These are phyloP conservation scores for Funneliformis mosseae DNA, from an alignment of 192 early-diverging fungal genomes.

Conservation along the genomic window DNA sequence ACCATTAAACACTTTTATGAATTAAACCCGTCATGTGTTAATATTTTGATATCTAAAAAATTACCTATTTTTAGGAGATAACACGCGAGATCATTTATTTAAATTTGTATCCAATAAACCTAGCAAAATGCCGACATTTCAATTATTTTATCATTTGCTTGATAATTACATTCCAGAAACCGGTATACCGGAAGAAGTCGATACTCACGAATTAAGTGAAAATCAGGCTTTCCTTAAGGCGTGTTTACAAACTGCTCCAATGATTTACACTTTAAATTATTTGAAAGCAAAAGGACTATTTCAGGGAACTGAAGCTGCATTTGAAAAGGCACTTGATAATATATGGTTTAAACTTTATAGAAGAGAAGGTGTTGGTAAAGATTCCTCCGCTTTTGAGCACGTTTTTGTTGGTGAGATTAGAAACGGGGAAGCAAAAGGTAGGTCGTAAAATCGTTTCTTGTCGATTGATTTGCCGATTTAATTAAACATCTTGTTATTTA, in stretches of 20 bases:
- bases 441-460: neutral
- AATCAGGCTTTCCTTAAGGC: conserved; percentile 10
- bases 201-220: conserved; percentile 19
- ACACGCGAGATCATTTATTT: neutral
- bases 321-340: neutral
- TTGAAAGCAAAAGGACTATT: neutral
- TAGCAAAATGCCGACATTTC: conserved; percentile 18
- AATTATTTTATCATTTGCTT: conserved; percentile 20
- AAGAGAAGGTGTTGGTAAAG: neutral
- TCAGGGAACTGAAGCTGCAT: neutral
- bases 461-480: neutral
- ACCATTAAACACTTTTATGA: neutral
- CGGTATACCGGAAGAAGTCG: conserved; percentile 24
- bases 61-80: neutral
- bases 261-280: conserved; percentile 28
- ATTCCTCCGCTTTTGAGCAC: conserved; percentile 35
- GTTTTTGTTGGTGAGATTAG: conserved; percentile 31
- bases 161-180: conserved; percentile 34
- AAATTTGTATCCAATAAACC: neutral
- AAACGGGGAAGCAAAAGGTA: conserved; percentile 27
- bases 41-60: neutral
- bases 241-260: conserved; percentile 13
- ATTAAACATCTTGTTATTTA: neutral
- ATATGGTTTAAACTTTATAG: conserved; percentile 31
- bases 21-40: too few relatives aligned